phyloP scores from a whole-genome alignment of 2,329 filamentous ascomycete species.

The Lizonia empirigonia region DNA sequence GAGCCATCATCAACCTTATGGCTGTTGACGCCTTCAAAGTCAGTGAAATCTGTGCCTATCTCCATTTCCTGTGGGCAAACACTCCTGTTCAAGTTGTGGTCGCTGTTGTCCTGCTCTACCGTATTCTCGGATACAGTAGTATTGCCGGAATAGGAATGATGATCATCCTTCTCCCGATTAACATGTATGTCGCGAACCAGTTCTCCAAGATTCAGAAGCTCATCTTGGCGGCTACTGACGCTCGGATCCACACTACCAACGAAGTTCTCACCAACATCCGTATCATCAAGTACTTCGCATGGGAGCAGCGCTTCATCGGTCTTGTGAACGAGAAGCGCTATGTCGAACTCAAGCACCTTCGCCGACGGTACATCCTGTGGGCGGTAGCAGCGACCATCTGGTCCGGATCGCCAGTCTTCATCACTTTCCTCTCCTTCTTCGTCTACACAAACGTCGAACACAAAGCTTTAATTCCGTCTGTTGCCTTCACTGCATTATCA shows the following conservation, averaged over 20 bases:
- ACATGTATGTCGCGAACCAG: constrained; percentile 83
- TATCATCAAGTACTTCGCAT: constrained; percentile 99
- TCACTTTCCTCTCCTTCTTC: constrained; percentile 95
- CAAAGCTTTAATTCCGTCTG: constrained; percentile 86
- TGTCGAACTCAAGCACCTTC: constrained; percentile 76
- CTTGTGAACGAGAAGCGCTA: constrained; percentile 88
- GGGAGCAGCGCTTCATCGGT: constrained; percentile 88
- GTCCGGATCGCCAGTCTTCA: constrained; percentile 93
- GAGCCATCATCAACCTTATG: constrained; percentile 99
- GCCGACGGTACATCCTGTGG: constrained; percentile 88
- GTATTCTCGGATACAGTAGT: constrained; percentile 88
- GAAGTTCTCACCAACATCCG: constrained; percentile 96
- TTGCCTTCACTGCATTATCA: constrained; percentile 95
- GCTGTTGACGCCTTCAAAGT: constrained; percentile 99
- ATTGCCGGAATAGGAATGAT: constrained; percentile 93
- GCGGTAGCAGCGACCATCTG: constrained; percentile 89
- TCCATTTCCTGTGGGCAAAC: constrained; percentile 93
- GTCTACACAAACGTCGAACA: constrained; percentile 89
- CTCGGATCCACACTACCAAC: constrained; percentile 94
- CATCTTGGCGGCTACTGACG: constrained; percentile 92
- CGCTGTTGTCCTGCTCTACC: constrained; percentile 81
- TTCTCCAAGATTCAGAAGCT: constrained; percentile 87
- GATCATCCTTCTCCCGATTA: constrained; percentile 84
- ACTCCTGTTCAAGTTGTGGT: constrained; percentile 87
- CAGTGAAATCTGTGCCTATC: constrained; percentile 88